Percentiles rank a stretch among this genome's conserved stretches.
phyloP scores from a whole-genome alignment of 2,329 filamentous ascomycete species.

The Cadophora luteo-olivacea region DNA sequence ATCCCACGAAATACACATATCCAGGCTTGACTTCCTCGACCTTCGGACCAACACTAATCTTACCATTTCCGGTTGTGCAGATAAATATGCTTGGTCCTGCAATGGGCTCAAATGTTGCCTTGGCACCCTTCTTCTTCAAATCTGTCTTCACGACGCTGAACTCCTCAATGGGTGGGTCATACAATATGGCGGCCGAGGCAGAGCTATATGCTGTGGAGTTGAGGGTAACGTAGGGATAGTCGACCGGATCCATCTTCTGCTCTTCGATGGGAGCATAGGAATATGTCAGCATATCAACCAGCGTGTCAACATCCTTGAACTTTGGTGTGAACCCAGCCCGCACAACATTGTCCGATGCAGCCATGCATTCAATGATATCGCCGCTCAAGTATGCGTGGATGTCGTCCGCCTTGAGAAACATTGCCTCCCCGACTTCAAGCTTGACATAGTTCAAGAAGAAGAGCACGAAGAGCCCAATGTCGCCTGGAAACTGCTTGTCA shows the following conservation, averaged over 20 bases:
- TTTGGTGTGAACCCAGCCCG: constrained; percentile 97
- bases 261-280: constrained; percentile 92
- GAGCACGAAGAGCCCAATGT: constrained; percentile 92
- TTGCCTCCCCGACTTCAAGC: constrained; percentile 85
- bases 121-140: constrained; percentile 73
- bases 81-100: constrained; percentile 92
- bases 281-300: constrained; percentile 93
- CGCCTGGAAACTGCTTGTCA: constrained; percentile 82
- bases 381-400: constrained; percentile 94
- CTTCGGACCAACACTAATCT: constrained; percentile 84
- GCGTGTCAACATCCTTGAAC: constrained; percentile 92
- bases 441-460: constrained; percentile 98
- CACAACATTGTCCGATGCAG: constrained; percentile 97
- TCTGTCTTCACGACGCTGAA: constrained; percentile 88
- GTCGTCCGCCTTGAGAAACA: constrained; percentile 95
- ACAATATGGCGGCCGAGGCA: constrained; percentile 74
- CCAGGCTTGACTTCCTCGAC: constrained; percentile 75
- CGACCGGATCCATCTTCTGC: constrained; percentile 87
- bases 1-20: constrained; percentile 84
- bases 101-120: constrained; percentile 87
- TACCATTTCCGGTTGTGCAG: constrained; percentile 83
- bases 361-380: constrained; percentile 99
- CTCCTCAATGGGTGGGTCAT: constrained; percentile 96
- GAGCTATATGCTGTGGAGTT: constrained; percentile 85
- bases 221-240: constrained; percentile 85